Base-by-base conservation (phyloP, 805 yeast genomes). In the Saturnispora hagleri region DNA sequence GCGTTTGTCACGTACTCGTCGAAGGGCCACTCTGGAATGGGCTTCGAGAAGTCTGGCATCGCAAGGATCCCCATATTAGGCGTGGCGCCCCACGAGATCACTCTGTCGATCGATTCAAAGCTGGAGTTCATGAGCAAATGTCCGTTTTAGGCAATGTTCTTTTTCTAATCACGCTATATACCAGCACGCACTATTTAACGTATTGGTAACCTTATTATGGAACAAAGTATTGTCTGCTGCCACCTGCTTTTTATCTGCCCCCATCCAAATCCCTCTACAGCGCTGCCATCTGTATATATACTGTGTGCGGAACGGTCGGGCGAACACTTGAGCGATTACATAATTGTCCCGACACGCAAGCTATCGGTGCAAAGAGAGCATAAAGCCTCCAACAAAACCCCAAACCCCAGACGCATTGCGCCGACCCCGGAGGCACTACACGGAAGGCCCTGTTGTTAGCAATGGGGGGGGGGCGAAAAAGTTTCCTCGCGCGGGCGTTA, bases 1-100 rank as follows among this genome's bases (percentile, higher is more conserved):
- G 43, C 47, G 24, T 22, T 46, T n/a, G 48, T 24, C 13, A 42
- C n/a, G 47, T 51, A 50, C 4, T 54, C 46, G 15, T 47, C 36
- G 47, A 64, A 64, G 2, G 72, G 72, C 47, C 58, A 58, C 18
- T 60, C 58, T 15, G 64, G 61, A 22, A 61, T 41, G 7, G 69
- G 64, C 27, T 50, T 49, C 12, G 51, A 17, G n/a, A 41, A 41
- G 15, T 41, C 44, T 41, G 44, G 44, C 26, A 41, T 10, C n/a
- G 18, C 9, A 15, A 41, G 22, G 9, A 24, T 24, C 10, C 26
- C 18, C 1, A 58, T 27, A 38, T 59, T 58, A 7, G 70, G 69
- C 7, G 56, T 48, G 18, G 53, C 47, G 5, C 43, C 55, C 62
- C 62, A 65, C 24, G 58, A 47, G 8, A 59, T 53, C 24, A 66